These are phyloP conservation scores for Pisolithus sp. DNA, from an alignment of 768 basidiomycete species.

Conservation along the genomic window DNA sequence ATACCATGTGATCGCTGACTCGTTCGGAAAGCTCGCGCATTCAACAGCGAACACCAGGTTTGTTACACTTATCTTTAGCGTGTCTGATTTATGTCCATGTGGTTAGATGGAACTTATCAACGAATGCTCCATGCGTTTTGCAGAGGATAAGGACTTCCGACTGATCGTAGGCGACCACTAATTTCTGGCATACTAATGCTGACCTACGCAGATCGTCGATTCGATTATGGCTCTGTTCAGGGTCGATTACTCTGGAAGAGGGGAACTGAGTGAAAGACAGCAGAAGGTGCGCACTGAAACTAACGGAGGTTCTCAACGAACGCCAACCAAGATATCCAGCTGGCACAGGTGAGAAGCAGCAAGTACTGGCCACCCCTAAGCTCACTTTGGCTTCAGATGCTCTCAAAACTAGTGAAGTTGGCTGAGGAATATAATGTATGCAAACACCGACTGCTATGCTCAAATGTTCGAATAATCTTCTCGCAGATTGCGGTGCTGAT, in stretches of 20 bases:
- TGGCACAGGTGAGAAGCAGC: conserved; percentile 62
- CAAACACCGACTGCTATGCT: conserved; percentile 1
- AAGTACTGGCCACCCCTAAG: not conserved
- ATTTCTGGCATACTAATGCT: not conserved
- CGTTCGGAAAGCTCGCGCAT: conserved; percentile 60
- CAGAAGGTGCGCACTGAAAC: conserved; percentile 55
- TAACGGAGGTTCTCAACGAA: not conserved
- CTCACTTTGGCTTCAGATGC: conserved; percentile 48
- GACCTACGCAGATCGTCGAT: conserved; percentile 68
- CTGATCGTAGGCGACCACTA: conserved; percentile 45
- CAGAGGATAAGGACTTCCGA: conserved; percentile 81
- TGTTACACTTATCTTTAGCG: not conserved
- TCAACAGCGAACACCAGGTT: conserved; percentile 90
- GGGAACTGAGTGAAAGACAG: conserved; percentile 89
- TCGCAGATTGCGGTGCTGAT: conserved; percentile 73
- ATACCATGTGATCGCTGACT: conserved; percentile 4
- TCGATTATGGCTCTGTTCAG: conserved; percentile 97
- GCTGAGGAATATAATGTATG: conserved; percentile 86
- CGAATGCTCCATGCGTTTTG: conserved; percentile 81
- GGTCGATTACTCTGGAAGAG: conserved; percentile 89
- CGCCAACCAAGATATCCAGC: conserved; percentile 37
- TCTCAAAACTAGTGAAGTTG: conserved; percentile 85
- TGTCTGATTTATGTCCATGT: conserved; percentile 2
- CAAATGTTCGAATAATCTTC: conserved; percentile 7
- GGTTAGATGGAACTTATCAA: conserved; percentile 81